Evolutionary conservation across 768 basidiomycete species (phyloP), one percentile per base, ranked within the genome.

Genomic region (Leccinum ochraceum): DNA sequence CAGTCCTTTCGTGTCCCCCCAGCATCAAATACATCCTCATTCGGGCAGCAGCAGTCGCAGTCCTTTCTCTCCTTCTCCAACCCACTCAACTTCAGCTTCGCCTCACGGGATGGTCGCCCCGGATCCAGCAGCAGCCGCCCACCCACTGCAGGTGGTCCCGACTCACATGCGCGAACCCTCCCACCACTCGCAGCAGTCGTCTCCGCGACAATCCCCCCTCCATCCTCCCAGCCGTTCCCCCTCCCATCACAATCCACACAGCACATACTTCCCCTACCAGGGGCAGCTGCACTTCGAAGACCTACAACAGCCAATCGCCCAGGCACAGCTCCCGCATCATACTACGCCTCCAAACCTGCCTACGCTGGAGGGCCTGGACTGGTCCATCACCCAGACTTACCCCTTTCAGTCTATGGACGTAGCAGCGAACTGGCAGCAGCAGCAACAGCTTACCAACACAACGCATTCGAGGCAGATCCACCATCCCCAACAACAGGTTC

Each of bases 1-100:
- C 87, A 88, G 85, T 88, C 88, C 87, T 88, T 88, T 88, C 88
- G 85, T 86, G 80, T 75, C 82, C 80, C 82, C 74, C 71, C 80
- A 66, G 62, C 78, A 71, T 72, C 79, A 59, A 63, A 77, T 69
- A 26, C 77, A 67, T 66, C 80, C 73, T 58, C 76, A 71, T 66
- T 77, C 71, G 75, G 69, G 57, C 77, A 70, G 59, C 80, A 78
- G 70, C 80, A 78, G 70, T 76, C 76, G 79, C 86, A 88, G 81
- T 87, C 87, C 85, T 88, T 86, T 87, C 87, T 83, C 80, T 68
- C 79, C 82, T 79, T 80, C 79, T 50, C 79, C 78, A 71, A 70
- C 72, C 2, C 78, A 74, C 77, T 81, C 80, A 75, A 75, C 75
- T 72, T 80, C 78, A 66, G 74, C 71, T 53, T 81, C 81, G 4